Evolutionary conservation across 768 basidiomycete species (phyloP).

Genomic region (Collybiopsis confluens): DNA sequence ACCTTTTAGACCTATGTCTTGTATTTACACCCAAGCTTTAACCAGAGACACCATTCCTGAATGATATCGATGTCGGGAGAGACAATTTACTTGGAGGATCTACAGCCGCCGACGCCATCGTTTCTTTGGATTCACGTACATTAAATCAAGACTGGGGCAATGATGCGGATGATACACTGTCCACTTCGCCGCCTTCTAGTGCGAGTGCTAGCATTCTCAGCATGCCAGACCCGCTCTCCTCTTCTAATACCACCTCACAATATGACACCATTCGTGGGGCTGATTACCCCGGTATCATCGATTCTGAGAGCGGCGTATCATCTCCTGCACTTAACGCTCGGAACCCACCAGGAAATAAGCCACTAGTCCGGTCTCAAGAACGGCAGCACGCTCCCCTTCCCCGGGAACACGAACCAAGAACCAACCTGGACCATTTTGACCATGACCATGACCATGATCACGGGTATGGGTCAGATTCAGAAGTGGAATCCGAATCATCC

Average conservation of each 20-base stretch:
- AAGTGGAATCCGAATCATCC: conserved; percentile 7
- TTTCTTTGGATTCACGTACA: background rate
- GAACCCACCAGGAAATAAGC: background rate
- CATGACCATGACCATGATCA: background rate
- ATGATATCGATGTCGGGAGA: too few species aligned
- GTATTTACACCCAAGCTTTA: too few species aligned
- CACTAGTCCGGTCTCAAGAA: background rate
- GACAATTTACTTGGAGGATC: background rate
- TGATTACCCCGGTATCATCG: background rate
- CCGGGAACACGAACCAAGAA: too few species aligned
- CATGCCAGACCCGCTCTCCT: conserved; percentile 7
- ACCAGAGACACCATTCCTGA: too few species aligned
- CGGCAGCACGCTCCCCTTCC: background rate
- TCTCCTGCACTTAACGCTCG: background rate
- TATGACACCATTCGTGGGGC: background rate
- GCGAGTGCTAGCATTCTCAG: conserved; percentile 6
- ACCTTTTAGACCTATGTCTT: too few species aligned
- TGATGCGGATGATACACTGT: background rate
- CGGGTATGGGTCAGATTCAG: background rate
- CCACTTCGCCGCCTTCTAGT: background rate
- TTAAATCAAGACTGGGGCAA: background rate
- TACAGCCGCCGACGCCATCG: background rate
- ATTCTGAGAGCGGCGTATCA: background rate
- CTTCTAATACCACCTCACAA: conserved; percentile 1
- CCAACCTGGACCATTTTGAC: background rate